phyloP scores from a whole-genome alignment of 106 monocot species.

The Phalaenopsis equestris region DNA sequence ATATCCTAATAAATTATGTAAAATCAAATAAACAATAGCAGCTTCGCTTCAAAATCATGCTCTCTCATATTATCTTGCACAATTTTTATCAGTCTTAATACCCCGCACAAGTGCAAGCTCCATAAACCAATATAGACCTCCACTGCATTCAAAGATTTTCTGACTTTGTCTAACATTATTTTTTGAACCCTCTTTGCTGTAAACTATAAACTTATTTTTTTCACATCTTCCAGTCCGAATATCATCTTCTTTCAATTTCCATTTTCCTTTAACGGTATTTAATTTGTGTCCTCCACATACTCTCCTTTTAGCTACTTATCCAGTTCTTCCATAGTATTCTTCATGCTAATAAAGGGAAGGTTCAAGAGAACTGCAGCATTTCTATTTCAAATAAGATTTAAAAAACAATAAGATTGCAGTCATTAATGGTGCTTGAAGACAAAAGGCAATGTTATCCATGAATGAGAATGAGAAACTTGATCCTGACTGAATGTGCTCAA shows the following conservation, averaged over 20 bases:
- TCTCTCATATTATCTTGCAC: background rate
- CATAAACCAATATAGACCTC: background rate
- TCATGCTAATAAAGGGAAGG: background rate
- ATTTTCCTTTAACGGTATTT: background rate
- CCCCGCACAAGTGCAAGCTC: background rate
- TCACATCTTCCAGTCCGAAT: background rate
- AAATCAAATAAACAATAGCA: background rate
- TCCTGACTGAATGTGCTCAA: background rate
- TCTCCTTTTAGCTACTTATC: background rate
- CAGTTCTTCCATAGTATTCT: background rate
- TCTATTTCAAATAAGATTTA: background rate
- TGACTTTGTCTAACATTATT: too few species aligned
- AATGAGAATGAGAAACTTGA: background rate
- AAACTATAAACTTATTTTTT: background rate
- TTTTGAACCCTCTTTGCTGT: too few species aligned
- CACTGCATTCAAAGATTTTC: too few species aligned
- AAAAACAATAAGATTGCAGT: background rate
- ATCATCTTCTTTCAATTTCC: background rate
- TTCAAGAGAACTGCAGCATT: background rate
- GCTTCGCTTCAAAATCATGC: background rate
- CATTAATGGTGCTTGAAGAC: background rate
- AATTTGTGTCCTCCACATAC: background rate
- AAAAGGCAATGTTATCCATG: background rate
- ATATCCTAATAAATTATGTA: background rate
- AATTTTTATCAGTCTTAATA: background rate